These are phyloP conservation scores for Panaeolus cyanescens DNA, from an alignment of 768 basidiomycete species.

Conservation along the genomic window DNA sequence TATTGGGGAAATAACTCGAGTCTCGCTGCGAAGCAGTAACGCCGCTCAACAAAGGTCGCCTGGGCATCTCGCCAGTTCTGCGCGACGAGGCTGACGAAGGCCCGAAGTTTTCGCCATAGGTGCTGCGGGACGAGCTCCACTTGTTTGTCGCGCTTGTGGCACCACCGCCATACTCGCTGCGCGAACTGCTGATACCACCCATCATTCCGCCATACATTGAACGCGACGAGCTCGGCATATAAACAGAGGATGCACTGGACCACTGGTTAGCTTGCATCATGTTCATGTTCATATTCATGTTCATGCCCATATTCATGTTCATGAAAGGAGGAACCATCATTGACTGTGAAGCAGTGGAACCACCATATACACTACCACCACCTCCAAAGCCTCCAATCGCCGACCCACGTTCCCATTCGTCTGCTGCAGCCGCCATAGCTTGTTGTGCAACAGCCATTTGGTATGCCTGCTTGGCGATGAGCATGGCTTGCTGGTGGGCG, in stretches of 20 bases:
- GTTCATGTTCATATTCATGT: slow-evolving; percentile 36
- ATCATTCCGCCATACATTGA: slow-evolving; percentile 56
- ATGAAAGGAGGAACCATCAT: slow-evolving; percentile 36
- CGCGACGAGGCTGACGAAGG: slow-evolving; percentile 21
- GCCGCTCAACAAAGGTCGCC: not conserved
- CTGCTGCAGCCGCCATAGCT: slow-evolving; percentile 85
- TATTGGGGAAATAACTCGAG: slow-evolving; percentile 44
- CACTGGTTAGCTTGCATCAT: slow-evolving; percentile 44
- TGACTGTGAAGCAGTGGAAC: slow-evolving; percentile 25
- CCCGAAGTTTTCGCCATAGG: slow-evolving; percentile 70
- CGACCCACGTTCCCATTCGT: slow-evolving; percentile 88
- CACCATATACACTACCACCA: slow-evolving; percentile 47
- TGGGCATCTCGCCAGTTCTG: not conserved
- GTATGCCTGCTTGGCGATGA: slow-evolving; percentile 86
- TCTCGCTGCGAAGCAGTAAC: slow-evolving; percentile 25
- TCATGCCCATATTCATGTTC: slow-evolving; percentile 37
- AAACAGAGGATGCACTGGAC: slow-evolving; percentile 42
- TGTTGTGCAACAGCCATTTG: slow-evolving; percentile 91
- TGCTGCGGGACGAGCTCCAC: slow-evolving; percentile 61
- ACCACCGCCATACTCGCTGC: slow-evolving; percentile 66
- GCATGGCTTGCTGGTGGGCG: slow-evolving; percentile 88
- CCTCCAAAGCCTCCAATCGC: slow-evolving; percentile 47
- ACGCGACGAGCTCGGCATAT: slow-evolving; percentile 49
- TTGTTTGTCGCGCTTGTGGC: slow-evolving; percentile 40
- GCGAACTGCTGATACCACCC: slow-evolving; percentile 39